Evolutionary conservation across 2,329 filamentous ascomycete species (phyloP), one percentile per base, ranked within the genome.

Genomic region (Tricladium varicosporioides): DNA sequence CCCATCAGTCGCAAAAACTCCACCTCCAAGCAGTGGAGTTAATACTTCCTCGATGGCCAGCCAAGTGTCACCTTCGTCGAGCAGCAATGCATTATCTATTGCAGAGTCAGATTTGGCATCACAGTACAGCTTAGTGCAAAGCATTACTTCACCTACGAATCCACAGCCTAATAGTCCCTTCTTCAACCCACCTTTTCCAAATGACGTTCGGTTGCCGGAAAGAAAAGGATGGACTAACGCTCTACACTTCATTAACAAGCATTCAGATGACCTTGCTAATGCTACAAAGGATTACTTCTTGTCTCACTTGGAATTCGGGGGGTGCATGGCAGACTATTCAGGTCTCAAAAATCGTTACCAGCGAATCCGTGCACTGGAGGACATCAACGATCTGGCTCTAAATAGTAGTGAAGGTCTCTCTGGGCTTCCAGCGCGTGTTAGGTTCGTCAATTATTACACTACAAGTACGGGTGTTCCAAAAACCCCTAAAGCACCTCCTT

Each of bases 401-500:
- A 50, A 61, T 65, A 46, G 53, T 61, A 47, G 63, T 15, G 36
- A 27, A 56, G 55, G 62, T 59, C 14, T 55, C 65, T 56, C 60
- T 66, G 51, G n/a, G 11, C 52, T 55, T 46, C 49, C 44, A 61
- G 74, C 75, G 2, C 78, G 87, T 52, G 82, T 94, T 10, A 81
- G 91, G 14, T 96, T 96, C 66, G 79, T 91, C 56, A 96, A 96
- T 69, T 96, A 96, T 70, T 96, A 93, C 69, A 96, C 92, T 1
- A 82, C 89, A n/a, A 92, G 89, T 63, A 87, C 88, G 9, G 92
- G 92, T 2, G 79, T 84, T 57, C 79, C 80, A 1, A 92, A 88
- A 64, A 70, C 72, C 54, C 71, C 71, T 13, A 76, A 78, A 61
- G 61, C 61, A 48, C 62, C 53, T 22, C 45, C 57, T 56, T 59